Evolutionary conservation across 78 protist species (phyloP).

Genomic region (slime mould (Dictyostelium discoideum)): DNA sequence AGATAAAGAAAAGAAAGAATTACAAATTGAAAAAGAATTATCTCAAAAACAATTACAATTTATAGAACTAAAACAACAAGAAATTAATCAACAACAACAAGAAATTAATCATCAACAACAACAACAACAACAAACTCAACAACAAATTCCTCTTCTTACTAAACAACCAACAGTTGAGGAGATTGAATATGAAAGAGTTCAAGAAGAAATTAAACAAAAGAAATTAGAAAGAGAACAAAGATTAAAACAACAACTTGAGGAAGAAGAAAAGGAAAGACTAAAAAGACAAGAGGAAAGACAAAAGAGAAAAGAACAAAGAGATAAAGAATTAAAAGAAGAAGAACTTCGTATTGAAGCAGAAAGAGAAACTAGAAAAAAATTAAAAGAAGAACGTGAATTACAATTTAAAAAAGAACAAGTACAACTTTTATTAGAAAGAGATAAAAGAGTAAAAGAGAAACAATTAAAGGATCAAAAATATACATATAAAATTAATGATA

Average conservation of each 20-base stretch:
- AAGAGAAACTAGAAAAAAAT: background rate
- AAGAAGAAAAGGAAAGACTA: slow-evolving; percentile 3
- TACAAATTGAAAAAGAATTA: background rate
- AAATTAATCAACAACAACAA: background rate
- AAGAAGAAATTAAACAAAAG: slow-evolving; percentile 22
- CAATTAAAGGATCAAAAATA: background rate
- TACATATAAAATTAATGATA: background rate
- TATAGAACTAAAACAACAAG: background rate
- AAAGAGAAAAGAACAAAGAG: slow-evolving; percentile 33
- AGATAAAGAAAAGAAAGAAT: background rate
- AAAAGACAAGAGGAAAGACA: slow-evolving; percentile 32
- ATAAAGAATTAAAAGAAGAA: slow-evolving; percentile 12
- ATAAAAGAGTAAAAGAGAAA: background rate
- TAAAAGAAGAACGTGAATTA: slow-evolving; percentile 27
- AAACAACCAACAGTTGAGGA: background rate
- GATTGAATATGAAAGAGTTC: slow-evolving; percentile 9
- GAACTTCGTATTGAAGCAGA: background rate
- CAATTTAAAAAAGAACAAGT: slow-evolving; percentile 25
- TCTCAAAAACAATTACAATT: background rate
- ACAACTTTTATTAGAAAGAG: background rate
- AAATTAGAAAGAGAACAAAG: slow-evolving; percentile 18
- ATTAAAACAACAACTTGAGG: slow-evolving; percentile 14
- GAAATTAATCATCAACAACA: background rate
- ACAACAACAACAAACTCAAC: background rate
- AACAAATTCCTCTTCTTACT: no score